Conservation (phyloP, 2,329 filamentous ascomycete species). For the Diaporthe sp. region DNA sequence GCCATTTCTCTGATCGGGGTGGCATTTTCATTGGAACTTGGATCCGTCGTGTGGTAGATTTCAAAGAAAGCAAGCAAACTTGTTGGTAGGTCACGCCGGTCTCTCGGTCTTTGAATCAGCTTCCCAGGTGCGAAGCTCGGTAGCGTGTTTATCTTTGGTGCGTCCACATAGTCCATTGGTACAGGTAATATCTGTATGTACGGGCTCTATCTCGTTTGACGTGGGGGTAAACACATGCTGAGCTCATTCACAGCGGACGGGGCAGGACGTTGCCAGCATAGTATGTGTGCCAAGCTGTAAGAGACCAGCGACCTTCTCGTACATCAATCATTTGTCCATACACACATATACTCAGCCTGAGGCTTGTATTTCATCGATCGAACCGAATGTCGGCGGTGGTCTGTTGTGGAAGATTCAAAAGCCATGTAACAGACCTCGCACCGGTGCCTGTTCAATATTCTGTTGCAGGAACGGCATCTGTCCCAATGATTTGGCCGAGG, state of each 20-base stretch:
- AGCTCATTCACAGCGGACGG: background rate
- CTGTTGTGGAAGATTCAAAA: background rate
- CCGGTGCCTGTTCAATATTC: too few relatives aligned
- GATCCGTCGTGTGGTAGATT: background rate
- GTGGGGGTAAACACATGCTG: background rate
- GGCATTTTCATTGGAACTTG: background rate
- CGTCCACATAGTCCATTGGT: background rate
- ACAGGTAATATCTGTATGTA: too few relatives aligned
- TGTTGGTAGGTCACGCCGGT: background rate
- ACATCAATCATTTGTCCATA: background rate
- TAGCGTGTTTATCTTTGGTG: background rate
- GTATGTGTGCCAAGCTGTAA: background rate
- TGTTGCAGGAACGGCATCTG: background rate
- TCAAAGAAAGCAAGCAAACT: background rate
- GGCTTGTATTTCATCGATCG: background rate
- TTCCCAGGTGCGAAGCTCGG: background rate
- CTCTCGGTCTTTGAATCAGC: background rate
- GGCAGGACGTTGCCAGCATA: background rate
- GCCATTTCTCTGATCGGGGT: background rate
- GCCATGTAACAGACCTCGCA: background rate
- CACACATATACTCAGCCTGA: background rate
- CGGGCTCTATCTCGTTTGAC: background rate
- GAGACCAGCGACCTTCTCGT: background rate
- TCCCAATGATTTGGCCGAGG: too few relatives aligned
- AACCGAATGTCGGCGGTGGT: background rate